Evolutionary conservation across 305 asterid genomes (phyloP).

Genomic region (Fraxinus xanthoxyloides): DNA sequence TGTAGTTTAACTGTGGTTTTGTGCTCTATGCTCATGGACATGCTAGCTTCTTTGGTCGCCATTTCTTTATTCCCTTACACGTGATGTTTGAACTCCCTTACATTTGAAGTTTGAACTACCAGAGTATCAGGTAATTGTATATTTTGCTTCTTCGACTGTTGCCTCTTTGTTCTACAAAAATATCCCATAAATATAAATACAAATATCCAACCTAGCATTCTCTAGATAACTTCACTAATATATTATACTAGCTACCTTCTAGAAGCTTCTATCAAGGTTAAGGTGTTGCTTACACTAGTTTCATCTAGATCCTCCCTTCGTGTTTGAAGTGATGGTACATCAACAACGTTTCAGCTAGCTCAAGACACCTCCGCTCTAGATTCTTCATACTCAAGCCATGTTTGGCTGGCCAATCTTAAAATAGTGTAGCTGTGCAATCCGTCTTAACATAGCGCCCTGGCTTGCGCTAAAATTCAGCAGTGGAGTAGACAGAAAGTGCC

Average conservation of each 20-base stretch:
- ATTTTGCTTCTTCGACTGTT: neutral
- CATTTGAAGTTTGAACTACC: neutral
- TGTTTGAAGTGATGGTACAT: neutral
- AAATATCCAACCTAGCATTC: neutral
- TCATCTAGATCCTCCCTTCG: neutral
- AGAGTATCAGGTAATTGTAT: neutral
- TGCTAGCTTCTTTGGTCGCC: neutral
- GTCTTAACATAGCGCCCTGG: neutral
- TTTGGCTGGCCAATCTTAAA: neutral
- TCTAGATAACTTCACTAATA: neutral
- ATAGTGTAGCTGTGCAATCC: neutral
- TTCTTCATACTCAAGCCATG: neutral
- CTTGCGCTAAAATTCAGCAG: neutral
- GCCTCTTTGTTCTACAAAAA: neutral
- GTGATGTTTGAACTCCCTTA: neutral
- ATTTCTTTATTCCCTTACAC: neutral
- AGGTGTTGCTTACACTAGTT: neutral
- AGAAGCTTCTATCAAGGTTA: neutral
- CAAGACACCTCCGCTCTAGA: neutral
- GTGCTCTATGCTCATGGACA: neutral
- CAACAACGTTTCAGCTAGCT: neutral
- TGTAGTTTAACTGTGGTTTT: conserved; percentile 4
- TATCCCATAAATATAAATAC: neutral
- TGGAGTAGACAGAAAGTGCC: neutral
- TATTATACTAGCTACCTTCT: neutral